Base-by-base conservation (phyloP, 2,329 filamentous ascomycete genomes). In the Fusarium pseudograminearum region DNA sequence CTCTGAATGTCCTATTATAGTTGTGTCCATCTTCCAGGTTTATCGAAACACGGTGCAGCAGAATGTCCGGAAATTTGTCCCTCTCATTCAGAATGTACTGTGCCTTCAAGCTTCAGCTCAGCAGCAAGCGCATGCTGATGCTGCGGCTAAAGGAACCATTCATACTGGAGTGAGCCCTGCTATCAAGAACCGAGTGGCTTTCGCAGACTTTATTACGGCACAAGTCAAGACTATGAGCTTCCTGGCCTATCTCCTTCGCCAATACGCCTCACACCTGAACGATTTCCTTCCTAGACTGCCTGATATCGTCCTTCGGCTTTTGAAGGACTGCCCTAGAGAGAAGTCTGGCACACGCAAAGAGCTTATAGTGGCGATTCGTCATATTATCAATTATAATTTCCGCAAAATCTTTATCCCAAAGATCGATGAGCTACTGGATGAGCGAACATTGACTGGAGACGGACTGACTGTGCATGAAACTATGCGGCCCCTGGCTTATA, bases 191-290 rank as follows among this genome's bases (percentile, higher is more conserved):
- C 87, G 94, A 60, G 92, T 92, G 15, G 95, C 94, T 1, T 99
- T 98, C 82, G 96, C 95, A 36, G 97, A 99, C 74, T 97, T 98
- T 72, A 97, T 99, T 70, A 98, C 94, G 0, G 94, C 95, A 2
- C 97, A 99, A 79, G 96, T 99, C 18, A 98, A 99, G 84, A 98
- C 95, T 0, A 98, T 99, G 95, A 98, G 94, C 75, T 99, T 99
- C 75, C 80, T 99, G 71, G 97, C 97, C 2, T 99, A 98, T 76
- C 83, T 99, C 1, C 86, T 99, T 15, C 86, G 96, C 44, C 91
- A 97, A 48, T 97, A 98, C 79, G 90, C 94, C 4, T 91, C 92
- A 61, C 92, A 97, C 70, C 83, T 99, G 12, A 89, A 89, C 14
- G 96, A 99, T 73, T 98, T 99, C 74, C 83, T 99, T 30, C 91